A percentile compares a stretch with the other conserved stretches of the same genome.
These are phyloP conservation scores for Luffa aegyptiaca DNA, from an alignment of 306 rosid species.

Conservation along the genomic window DNA sequence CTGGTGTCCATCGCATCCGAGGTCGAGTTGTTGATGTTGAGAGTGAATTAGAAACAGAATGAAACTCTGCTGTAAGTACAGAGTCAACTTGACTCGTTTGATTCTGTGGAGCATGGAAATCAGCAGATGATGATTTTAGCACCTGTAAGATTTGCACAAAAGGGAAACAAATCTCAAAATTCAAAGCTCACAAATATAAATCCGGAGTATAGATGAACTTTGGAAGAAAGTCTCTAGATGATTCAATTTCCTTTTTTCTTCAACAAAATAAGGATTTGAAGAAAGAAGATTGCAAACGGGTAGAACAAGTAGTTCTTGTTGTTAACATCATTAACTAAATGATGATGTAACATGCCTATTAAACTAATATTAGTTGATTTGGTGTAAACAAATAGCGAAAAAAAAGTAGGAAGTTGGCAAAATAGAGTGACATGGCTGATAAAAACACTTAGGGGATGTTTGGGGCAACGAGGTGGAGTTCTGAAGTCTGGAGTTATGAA, in stretches of 20 bases:
- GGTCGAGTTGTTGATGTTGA: slow-evolving; percentile 45
- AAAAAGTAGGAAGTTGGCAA: not conserved
- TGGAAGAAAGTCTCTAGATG: not conserved
- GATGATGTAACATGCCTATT: not conserved
- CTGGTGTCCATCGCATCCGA: slow-evolving; percentile 98
- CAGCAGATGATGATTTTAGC: slow-evolving; percentile 21
- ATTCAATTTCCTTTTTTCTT: not conserved
- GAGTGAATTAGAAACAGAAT: slow-evolving; percentile 24
- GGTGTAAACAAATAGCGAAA: not conserved
- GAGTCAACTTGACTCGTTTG: slow-evolving; percentile 18
- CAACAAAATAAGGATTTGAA: slow-evolving; percentile 7
- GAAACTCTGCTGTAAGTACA: slow-evolving; percentile 33
- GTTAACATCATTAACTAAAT: not conserved
- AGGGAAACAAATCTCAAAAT: not conserved
- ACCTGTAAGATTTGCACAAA: slow-evolving; percentile 9
- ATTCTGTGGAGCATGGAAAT: slow-evolving; percentile 33
- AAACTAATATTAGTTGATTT: not conserved
- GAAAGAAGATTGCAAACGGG: not conserved
- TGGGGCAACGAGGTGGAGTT: no score
- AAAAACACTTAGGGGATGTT: not conserved
- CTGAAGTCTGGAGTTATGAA: no score
- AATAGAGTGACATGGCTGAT: not conserved
- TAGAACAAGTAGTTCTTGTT: not conserved
- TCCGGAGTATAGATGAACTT: not conserved
- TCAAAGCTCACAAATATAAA: not conserved